Evolutionary conservation across 1,284 basidiomycete species (phyloP), one percentile per base, ranked within the genome.

Genomic region (Rhodotorula glutinis): DNA sequence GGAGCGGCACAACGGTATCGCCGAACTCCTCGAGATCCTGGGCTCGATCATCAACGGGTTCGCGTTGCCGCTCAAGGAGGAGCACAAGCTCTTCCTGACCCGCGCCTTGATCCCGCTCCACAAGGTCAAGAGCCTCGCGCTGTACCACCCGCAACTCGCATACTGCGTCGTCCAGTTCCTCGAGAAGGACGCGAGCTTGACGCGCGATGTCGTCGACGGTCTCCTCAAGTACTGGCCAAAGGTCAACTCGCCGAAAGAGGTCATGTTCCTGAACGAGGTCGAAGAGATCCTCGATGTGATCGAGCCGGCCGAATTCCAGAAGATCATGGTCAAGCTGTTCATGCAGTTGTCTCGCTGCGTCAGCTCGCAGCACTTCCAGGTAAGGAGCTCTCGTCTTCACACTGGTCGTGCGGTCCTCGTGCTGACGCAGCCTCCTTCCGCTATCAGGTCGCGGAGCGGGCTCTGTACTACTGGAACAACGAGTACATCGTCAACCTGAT

Each of bases 41-140:
- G 96, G 96, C 3, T 98, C 95, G 33, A 98, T 99, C 81, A 99
- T 99, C 85, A 99, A 99, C 77, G 96, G 96, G 40, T 99, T 99
- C 76, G 96, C 95, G 3, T 81, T 98, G 8, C 96, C 96, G 30
- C 85, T 99, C 77, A 99, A 99, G 82, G 94, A 98, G 70, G 96
- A 99, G 79, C 96, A 99, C 86, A 98, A 98, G 83, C 93, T 85
- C 4, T 99, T 99, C 85, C 84, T 99, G 73, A 92, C 92, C 41
- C 88, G 94, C 44, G 92, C 91, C n/a, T 88, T 98, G 67, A 87
- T 98, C 62, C 96, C 96, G 2, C 82, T 98, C 53, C 96, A 98
- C 85, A 98, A 98, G 82, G 96, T 92, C 77, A 98, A 97, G 82
- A 91, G 89, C 73, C 83, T 98, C 43, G 92, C 94, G 17, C 85